Evolutionary conservation across 2,329 filamentous ascomycete species (phyloP), one percentile per base, ranked within the genome.

Genomic region (Penicillium paneum): DNA sequence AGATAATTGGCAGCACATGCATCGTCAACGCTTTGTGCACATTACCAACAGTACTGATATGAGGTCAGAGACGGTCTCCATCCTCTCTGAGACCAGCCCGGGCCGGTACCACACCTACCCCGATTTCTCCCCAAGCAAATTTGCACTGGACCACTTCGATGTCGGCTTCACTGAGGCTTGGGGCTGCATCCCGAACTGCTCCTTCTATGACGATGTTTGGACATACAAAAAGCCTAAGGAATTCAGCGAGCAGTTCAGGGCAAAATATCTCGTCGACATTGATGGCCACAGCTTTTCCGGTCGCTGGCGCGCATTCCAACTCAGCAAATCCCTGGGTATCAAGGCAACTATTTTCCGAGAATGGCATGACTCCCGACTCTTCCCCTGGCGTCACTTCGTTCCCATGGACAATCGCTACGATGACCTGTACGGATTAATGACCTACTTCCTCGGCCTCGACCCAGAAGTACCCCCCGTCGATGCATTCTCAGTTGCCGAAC

Each of bases 291-390:
- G 67, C n/a, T 75, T 74, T 57, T 73, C 70, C 5, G 73, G 73
- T 34, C 66, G 73, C 8, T 76, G 70, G 70, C 70, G 72, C 28
- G 68, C 69, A 1, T 80, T 81, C 59, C 64, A 81, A 3, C 70
- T 72, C 35, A 77, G 73, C 39, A 80, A 76, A 26, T 77, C 73
- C 2, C 65, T 81, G 1, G 77, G 77, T 0, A 72, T 82, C 60
- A 82, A 82, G 67, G 77, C 79, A 6, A 82, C 80, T 13, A 76
- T 82, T 40, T 82, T 80, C 61, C 70, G 75, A 8, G 80, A 82
- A 61, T 82, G 80, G 80, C 79, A 81, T 56, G 80, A 83, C 59
- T 78, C 60, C 64, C 77, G 68, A 62, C 61, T 81, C 46, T 66
- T 84, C 58, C 72, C 76, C 48, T 78, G 80, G 82, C 66, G 79